Evolutionary conservation across 768 basidiomycete species (phyloP).

Genomic region (Baorangia bicolor): DNA sequence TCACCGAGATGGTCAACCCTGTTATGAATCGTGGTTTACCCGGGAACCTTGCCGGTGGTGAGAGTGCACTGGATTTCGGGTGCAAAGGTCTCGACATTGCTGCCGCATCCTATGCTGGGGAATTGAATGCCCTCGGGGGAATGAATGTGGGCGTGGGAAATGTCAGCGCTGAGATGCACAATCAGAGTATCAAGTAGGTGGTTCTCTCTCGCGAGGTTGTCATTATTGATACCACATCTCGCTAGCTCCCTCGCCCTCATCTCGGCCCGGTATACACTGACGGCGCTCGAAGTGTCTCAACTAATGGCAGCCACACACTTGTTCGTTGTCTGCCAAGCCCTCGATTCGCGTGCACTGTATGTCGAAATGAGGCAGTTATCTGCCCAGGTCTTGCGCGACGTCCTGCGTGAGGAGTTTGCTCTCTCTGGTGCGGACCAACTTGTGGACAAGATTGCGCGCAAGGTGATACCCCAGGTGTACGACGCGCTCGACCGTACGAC

Average conservation of each 20-base stretch:
- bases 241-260: slow-evolving; percentile 77
- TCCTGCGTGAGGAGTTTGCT: slow-evolving; percentile 14
- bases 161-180: slow-evolving; percentile 90
- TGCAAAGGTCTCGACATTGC: slow-evolving; percentile 85
- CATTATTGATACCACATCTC: neutral
- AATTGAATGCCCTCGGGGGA: slow-evolving; percentile 70
- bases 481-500: slow-evolving; percentile 63
- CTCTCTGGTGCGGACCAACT: slow-evolving; percentile 10
- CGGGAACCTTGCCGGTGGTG: slow-evolving; percentile 74
- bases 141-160: slow-evolving; percentile 84
- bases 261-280: slow-evolving; percentile 77
- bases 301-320: slow-evolving; percentile 74
- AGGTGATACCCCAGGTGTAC: slow-evolving; percentile 42
- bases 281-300: slow-evolving; percentile 74
- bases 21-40: slow-evolving; percentile 75
- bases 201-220: neutral
- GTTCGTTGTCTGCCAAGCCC: slow-evolving; percentile 76
- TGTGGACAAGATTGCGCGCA: slow-evolving; percentile 17
- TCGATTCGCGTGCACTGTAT: slow-evolving; percentile 79
- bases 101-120: slow-evolving; percentile 75
- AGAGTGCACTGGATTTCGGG: slow-evolving; percentile 80
- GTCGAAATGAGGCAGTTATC: slow-evolving; percentile 50
- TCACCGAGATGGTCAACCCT: slow-evolving; percentile 56
- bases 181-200: slow-evolving; percentile 85
- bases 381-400: slow-evolving; percentile 19